These are phyloP conservation scores for Carex littledalei DNA, from an alignment of 176 grass and related monocot genomes.

Conservation along the genomic window DNA sequence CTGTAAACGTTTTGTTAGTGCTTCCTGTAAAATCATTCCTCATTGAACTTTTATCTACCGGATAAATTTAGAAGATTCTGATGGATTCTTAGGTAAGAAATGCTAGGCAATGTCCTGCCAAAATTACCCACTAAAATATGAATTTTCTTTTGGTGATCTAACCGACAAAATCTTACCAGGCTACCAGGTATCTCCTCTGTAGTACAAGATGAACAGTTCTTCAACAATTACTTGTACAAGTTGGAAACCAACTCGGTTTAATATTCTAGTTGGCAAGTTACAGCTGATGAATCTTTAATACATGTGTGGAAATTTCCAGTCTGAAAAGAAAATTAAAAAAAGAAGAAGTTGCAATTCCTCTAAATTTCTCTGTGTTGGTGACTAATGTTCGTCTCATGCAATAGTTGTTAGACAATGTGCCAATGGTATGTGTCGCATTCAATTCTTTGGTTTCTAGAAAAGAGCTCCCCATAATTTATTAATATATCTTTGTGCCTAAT, in stretches of 20 bases:
- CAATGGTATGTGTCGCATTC: neutral
- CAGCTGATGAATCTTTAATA: neutral
- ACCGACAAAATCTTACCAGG: neutral
- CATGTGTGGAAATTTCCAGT: neutral
- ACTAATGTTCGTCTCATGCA: neutral
- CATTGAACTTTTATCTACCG: neutral
- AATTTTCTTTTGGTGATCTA: neutral
- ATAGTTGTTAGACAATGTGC: no score
- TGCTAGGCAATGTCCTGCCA: neutral
- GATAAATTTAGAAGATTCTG: conserved; percentile 7
- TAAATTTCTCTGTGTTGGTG: neutral
- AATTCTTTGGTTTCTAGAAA: neutral
- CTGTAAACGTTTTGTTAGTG: neutral
- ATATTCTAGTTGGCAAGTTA: neutral
- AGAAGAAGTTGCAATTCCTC: neutral
- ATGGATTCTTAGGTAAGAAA: conserved; percentile 1
- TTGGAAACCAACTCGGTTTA: neutral
- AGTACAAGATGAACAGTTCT: no score
- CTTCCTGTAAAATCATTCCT: neutral
- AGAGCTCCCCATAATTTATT: no score
- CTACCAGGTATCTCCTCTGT: no score
- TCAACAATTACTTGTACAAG: neutral
- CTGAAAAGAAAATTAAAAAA: neutral
- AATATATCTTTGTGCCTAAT: neutral
- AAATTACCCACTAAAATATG: neutral